phyloP scores from a whole-genome alignment of 2,329 filamentous ascomycete species.

The Botrytis fragariae region DNA sequence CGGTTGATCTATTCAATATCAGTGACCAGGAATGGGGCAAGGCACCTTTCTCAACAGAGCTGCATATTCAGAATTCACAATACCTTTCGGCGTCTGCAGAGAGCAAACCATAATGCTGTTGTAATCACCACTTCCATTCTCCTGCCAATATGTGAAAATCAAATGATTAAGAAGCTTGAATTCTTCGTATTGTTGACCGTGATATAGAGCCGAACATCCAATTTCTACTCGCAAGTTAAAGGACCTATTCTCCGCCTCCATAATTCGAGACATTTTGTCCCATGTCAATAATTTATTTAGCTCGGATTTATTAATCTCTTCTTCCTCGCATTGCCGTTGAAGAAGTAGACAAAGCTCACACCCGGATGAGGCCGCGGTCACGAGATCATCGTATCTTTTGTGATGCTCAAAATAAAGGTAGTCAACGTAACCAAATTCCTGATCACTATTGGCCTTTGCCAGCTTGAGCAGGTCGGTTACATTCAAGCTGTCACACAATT shows the following conservation, averaged over 20 bases:
- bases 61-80: background rate
- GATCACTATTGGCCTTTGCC: background rate
- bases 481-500: background rate
- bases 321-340: background rate
- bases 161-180: rapidly evolving
- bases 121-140: too few species aligned
- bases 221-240: background rate
- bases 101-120: rapidly evolving
- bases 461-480: background rate
- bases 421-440: rapidly evolving
- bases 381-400: background rate
- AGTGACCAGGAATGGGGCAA: background rate
- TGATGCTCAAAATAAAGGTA: background rate
- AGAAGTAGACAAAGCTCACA: background rate
- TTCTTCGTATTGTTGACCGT: rapidly evolving
- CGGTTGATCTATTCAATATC: background rate
- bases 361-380: background rate
- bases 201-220: rapidly evolving
- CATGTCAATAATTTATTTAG: rapidly evolving
- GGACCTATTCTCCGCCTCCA: background rate
- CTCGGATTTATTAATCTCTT: rapidly evolving
- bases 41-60: background rate
- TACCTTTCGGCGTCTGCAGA: background rate
- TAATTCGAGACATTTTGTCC: background rate
- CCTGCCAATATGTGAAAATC: background rate